phyloP scores from a whole-genome alignment of 108 stramenopile genomes.

The Nitzschia palea region DNA sequence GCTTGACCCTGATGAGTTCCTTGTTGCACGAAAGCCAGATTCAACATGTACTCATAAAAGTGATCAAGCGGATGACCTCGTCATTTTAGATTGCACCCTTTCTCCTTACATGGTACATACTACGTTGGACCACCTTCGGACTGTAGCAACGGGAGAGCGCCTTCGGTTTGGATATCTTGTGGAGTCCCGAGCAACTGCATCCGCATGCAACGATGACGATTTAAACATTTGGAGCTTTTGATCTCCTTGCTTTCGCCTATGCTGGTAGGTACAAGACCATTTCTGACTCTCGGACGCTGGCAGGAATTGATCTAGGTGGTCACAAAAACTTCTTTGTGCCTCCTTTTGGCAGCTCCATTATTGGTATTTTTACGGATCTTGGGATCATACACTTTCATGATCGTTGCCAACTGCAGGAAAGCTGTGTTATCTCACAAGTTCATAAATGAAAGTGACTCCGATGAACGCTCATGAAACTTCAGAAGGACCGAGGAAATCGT shows the following conservation, averaged over 20 bases:
- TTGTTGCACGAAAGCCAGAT: not conserved
- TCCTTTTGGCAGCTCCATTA: not conserved
- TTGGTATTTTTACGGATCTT: not conserved
- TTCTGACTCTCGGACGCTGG: not conserved
- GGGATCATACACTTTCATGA: slow-evolving; percentile 16
- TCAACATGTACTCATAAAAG: not conserved
- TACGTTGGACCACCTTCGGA: not conserved
- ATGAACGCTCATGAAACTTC: not conserved
- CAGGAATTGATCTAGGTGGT: slow-evolving; percentile 8
- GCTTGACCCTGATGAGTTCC: slow-evolving; percentile 26
- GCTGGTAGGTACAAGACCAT: not conserved
- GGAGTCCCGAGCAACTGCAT: not conserved
- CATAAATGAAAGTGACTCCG: slow-evolving; percentile 1
- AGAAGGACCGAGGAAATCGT: not conserved
- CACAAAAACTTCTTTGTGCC: slow-evolving; percentile 5
- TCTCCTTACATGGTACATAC: not conserved
- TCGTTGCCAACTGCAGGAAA: slow-evolving; percentile 4
- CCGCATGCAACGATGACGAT: not conserved
- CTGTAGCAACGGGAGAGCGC: not conserved
- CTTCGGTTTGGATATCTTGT: not conserved
- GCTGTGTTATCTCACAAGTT: not conserved
- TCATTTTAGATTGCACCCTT: not conserved
- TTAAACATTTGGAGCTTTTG: not conserved
- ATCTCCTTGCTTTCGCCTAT: not conserved
- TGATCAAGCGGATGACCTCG: too few species aligned